Conservation (phyloP, 768 basidiomycete species). For the Boletus bicolor region DNA sequence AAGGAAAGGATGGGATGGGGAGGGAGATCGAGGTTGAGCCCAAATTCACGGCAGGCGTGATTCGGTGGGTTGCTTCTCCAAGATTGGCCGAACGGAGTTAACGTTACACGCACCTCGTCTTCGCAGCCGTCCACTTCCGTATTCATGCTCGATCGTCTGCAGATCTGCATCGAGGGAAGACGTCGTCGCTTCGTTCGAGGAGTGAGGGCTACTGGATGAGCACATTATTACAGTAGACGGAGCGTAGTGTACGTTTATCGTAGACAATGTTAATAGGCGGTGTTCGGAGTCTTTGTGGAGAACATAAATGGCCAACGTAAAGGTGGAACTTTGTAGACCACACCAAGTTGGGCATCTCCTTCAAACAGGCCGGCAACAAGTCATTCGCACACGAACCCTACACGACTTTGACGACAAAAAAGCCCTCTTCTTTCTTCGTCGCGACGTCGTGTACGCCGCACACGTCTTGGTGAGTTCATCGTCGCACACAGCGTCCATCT, state of each 20-base stretch:
- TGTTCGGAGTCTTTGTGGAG: constrained; percentile 18
- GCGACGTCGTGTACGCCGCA: constrained; percentile 10
- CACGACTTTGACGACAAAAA: constrained; percentile 20
- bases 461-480: constrained; percentile 13
- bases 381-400: constrained; percentile 7
- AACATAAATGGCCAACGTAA: constrained; percentile 23
- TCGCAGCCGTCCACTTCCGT: constrained; percentile 30
- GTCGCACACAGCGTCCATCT: not conserved
- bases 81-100: constrained; percentile 8
- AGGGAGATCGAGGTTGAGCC: constrained; percentile 25
- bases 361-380: not conserved
- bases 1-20: constrained; percentile 23
- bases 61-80: constrained; percentile 26
- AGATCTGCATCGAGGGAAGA: constrained; percentile 28
- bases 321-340: constrained; percentile 2
- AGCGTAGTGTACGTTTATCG: not conserved
- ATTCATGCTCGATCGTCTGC: constrained; percentile 28
- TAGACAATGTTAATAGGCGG: constrained; percentile 12
- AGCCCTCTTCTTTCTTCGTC: not conserved
- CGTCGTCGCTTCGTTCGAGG: constrained; percentile 14
- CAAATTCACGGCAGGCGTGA: constrained; percentile 31
- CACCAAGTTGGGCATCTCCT: constrained; percentile 1
- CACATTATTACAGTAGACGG: not conserved
- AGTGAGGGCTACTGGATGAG: constrained; percentile 5
- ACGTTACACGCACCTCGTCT: constrained; percentile 10